A percentile compares a stretch with the other conserved stretches of the same genome.
phyloP scores from a whole-genome alignment of 1,284 basidiomycete genomes.

The Trichosporon faecale region DNA sequence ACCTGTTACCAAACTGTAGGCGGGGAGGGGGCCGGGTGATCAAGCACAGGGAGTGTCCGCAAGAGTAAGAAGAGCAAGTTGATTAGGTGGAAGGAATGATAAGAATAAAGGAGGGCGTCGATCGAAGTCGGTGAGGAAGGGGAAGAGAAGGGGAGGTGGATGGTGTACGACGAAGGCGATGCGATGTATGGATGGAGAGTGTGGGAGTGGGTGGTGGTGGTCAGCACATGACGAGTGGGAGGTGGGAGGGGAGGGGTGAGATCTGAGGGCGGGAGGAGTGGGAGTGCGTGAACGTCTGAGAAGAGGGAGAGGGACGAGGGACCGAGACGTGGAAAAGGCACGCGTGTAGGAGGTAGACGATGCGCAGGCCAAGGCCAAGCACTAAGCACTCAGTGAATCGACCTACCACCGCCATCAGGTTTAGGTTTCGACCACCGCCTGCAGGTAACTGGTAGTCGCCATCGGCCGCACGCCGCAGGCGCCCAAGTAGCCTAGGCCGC shows the following conservation, averaged over 20 bases:
- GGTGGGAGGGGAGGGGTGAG: neutral
- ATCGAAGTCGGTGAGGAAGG: neutral
- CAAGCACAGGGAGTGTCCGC: neutral
- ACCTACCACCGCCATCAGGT: slow-evolving; percentile 2
- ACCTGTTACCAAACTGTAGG: slow-evolving; percentile 9
- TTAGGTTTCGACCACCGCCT: neutral
- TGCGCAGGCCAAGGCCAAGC: neutral
- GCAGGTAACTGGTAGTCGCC: neutral
- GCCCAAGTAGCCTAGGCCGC: too few relatives aligned
- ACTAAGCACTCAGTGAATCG: neutral
- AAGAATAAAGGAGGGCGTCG: slow-evolving; percentile 1
- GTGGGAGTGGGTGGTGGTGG: neutral
- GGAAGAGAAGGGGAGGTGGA: neutral
- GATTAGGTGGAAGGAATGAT: neutral
- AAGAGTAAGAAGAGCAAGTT: neutral
- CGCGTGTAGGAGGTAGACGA: neutral
- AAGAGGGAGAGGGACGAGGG: neutral
- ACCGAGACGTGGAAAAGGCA: slow-evolving; percentile 10
- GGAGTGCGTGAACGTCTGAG: slow-evolving; percentile 2
- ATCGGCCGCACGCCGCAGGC: neutral
- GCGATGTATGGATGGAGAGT: neutral
- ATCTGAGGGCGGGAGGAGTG: slow-evolving; percentile 1
- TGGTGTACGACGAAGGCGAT: neutral
- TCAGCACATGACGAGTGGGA: neutral
- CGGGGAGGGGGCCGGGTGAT: neutral